A percentile compares a stretch with the other conserved stretches of the same genome.
phyloP scores from a whole-genome alignment of 2,329 filamentous ascomycete genomes.

The Nannizziopsis arthrosporioides region DNA sequence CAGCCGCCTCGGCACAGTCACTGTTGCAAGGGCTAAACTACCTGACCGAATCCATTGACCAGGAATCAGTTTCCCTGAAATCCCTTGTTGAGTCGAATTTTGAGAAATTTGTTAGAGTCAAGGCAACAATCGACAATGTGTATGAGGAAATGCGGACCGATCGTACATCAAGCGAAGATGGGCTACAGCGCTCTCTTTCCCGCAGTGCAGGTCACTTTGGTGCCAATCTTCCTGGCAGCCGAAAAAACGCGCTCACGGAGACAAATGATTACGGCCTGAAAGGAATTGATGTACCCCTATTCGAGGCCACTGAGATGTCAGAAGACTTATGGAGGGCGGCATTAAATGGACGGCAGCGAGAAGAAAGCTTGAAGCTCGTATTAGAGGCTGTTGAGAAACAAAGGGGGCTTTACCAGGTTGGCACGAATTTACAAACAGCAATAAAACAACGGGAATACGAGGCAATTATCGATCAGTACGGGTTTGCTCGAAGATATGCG shows the following conservation, averaged over 20 bases:
- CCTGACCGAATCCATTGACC: slow-evolving; percentile 83
- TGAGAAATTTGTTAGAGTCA: slow-evolving; percentile 92
- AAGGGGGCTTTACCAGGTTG: slow-evolving; percentile 70
- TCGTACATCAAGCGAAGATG: slow-evolving; percentile 41
- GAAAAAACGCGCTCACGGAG: slow-evolving; percentile 84
- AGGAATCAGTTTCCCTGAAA: slow-evolving; percentile 94
- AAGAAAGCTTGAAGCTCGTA: slow-evolving; percentile 71
- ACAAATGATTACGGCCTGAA: slow-evolving; percentile 84
- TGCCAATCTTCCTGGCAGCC: slow-evolving; percentile 38
- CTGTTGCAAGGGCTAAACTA: slow-evolving; percentile 72
- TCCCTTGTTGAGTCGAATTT: slow-evolving; percentile 96
- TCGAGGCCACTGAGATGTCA: slow-evolving; percentile 85
- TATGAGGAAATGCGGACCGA: slow-evolving; percentile 88
- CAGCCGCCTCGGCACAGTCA: slow-evolving; percentile 68
- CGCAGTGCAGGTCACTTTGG: slow-evolving; percentile 3
- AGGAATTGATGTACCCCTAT: slow-evolving; percentile 75
- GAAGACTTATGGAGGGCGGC: slow-evolving; percentile 97
- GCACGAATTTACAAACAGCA: slow-evolving; percentile 62
- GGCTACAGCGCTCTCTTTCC: slow-evolving; percentile 9
- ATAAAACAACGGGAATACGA: slow-evolving; percentile 91
- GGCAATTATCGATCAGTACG: slow-evolving; percentile 73
- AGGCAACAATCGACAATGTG: slow-evolving; percentile 95
- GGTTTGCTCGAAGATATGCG: slow-evolving; percentile 66
- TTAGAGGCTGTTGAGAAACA: slow-evolving; percentile 65
- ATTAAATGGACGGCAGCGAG: slow-evolving; percentile 78